Conservation (phyloP, 352 stramenopile genomes). For the Phytophthora meadii region DNA sequence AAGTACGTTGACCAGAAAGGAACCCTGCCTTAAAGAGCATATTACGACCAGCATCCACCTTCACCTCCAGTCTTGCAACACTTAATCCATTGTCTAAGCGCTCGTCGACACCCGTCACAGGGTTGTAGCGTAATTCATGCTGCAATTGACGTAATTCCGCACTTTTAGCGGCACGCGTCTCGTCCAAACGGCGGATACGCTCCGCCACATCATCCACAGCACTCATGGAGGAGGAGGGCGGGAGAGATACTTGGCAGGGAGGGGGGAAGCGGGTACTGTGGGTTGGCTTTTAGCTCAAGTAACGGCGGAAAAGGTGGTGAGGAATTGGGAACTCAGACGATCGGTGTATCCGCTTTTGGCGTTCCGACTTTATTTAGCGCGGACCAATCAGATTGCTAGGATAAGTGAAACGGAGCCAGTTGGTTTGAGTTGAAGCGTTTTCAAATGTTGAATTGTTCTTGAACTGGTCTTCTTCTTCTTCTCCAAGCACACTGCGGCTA, state of each 20-base stretch:
- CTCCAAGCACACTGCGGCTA: too few species aligned
- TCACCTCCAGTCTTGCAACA: slow-evolving; percentile 54
- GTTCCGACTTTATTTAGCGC: slow-evolving; percentile 27
- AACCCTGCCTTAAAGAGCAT: slow-evolving; percentile 58
- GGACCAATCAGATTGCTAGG: too few species aligned
- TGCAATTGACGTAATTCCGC: slow-evolving; percentile 54
- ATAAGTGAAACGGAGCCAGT: too few species aligned
- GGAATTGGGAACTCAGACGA: too few species aligned
- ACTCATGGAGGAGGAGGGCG: slow-evolving; percentile 45
- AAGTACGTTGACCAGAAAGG: slow-evolving; percentile 53
- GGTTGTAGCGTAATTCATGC: slow-evolving; percentile 58
- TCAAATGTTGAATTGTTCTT: too few species aligned
- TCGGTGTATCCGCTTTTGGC: too few species aligned
- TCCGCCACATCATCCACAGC: slow-evolving; percentile 71
- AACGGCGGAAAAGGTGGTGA: slow-evolving; percentile 11
- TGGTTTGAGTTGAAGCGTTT: too few species aligned
- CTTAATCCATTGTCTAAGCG: slow-evolving; percentile 48
- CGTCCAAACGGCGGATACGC: slow-evolving; percentile 61
- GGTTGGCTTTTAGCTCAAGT: background rate
- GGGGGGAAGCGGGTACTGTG: background rate
- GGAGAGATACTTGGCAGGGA: background rate
- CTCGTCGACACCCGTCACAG: slow-evolving; percentile 56
- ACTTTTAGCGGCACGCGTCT: slow-evolving; percentile 48
- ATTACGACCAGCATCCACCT: slow-evolving; percentile 49
- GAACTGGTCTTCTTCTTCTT: too few species aligned